A percentile compares a stretch with the other conserved stretches of the same genome.
phyloP scores from a whole-genome alignment of 2,329 filamentous ascomycete species.

The Fusarium irregulare region DNA sequence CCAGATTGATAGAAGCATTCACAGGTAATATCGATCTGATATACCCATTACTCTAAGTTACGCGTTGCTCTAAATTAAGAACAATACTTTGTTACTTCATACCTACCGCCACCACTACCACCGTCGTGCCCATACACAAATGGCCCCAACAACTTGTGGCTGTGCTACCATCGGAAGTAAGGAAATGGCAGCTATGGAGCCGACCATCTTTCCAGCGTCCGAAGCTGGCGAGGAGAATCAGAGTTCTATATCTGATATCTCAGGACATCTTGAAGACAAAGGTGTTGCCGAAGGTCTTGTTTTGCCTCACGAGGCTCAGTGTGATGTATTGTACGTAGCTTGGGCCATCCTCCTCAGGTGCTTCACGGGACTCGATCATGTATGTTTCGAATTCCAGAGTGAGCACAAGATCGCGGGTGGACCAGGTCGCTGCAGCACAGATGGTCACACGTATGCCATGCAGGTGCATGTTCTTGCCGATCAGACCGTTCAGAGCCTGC shows the following conservation, averaged over 20 bases:
- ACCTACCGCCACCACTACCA: background rate
- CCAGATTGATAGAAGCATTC: background rate
- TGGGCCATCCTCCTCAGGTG: constrained; percentile 35
- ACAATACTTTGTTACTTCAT: background rate
- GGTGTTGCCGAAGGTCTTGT: background rate
- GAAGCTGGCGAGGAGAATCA: constrained; percentile 26
- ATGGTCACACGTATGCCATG: background rate
- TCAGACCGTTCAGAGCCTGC: background rate
- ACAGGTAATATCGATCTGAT: background rate
- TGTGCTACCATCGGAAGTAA: constrained; percentile 10
- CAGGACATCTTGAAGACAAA: background rate
- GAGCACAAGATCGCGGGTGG: constrained; percentile 1
- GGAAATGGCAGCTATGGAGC: constrained; percentile 24
- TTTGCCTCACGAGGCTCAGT: background rate
- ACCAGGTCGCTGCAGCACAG: background rate
- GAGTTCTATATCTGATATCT: background rate
- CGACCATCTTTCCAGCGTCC: constrained; percentile 38
- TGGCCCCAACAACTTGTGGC: constrained; percentile 16
- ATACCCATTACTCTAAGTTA: background rate
- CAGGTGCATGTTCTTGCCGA: constrained; percentile 14
- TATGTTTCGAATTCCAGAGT: constrained; percentile 33
- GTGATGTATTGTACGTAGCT: constrained; percentile 18
- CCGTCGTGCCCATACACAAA: background rate
- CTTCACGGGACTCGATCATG: constrained; percentile 39
- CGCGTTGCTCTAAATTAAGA: background rate